Evolutionary conservation across 768 basidiomycete genomes (phyloP).

Genomic region (Podaxis pistillaris): DNA sequence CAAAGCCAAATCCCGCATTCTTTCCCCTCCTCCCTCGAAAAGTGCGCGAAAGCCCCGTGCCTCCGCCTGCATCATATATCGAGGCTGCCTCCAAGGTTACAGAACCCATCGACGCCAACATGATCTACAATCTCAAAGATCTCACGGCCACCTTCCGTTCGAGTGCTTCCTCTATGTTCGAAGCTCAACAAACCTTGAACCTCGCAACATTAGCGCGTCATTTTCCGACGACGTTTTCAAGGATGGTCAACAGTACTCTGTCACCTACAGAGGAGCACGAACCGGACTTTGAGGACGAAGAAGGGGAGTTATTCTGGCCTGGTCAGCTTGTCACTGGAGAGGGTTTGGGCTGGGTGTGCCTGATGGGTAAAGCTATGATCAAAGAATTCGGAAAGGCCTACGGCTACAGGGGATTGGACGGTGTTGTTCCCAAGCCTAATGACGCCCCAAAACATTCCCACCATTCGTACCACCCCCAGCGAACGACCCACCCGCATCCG

Average conservation of each 20-base stretch:
- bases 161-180: slow-evolving; percentile 46
- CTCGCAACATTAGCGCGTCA: slow-evolving; percentile 66
- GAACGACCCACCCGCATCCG: slow-evolving; percentile 6
- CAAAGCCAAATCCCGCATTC: slow-evolving; percentile 33
- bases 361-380: slow-evolving; percentile 86
- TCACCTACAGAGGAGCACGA: slow-evolving; percentile 69
- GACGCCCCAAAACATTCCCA: slow-evolving; percentile 14
- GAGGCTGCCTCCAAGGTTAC: slow-evolving; percentile 42
- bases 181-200: slow-evolving; percentile 54
- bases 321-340: slow-evolving; percentile 70
- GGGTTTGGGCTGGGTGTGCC: slow-evolving; percentile 84
- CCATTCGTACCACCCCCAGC: neutral
- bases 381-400: slow-evolving; percentile 75
- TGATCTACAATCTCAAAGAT: slow-evolving; percentile 43
- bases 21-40: slow-evolving; percentile 37
- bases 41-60: slow-evolving; percentile 30
- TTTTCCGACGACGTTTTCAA: slow-evolving; percentile 75
- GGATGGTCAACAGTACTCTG: slow-evolving; percentile 66
- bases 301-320: slow-evolving; percentile 86
- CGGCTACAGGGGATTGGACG: slow-evolving; percentile 70
- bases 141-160: slow-evolving; percentile 35
- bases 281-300: slow-evolving; percentile 81
- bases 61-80: slow-evolving; percentile 42
- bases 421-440: slow-evolving; percentile 60
- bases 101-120: slow-evolving; percentile 41